These are phyloP conservation scores for Tephrocybe sp. DNA, from an alignment of 768 basidiomycete genomes.

Conservation along the genomic window DNA sequence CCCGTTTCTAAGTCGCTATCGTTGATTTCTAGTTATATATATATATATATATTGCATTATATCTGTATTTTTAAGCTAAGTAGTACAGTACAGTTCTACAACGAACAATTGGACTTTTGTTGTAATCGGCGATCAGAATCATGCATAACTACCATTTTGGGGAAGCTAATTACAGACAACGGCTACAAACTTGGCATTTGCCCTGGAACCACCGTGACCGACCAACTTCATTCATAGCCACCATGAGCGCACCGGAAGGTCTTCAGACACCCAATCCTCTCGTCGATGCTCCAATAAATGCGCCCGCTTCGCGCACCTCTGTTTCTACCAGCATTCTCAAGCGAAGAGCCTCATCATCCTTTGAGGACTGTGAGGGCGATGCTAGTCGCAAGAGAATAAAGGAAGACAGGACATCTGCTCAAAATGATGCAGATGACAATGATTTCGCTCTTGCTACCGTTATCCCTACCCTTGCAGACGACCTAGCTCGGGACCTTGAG, in stretches of 20 bases:
- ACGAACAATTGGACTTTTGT: slow-evolving; percentile 7
- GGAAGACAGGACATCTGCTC: slow-evolving; percentile 33
- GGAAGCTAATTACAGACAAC: slow-evolving; percentile 23
- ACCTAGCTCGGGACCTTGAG: slow-evolving; percentile 71
- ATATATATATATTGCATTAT: slow-evolving; percentile 8
- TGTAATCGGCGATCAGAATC: slow-evolving; percentile 13
- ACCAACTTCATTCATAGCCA: slow-evolving; percentile 6
- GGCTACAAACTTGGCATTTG: slow-evolving; percentile 16
- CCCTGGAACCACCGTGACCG: slow-evolving; percentile 18
- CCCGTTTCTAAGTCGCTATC: slow-evolving; percentile 23
- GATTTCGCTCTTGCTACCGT: slow-evolving; percentile 10
- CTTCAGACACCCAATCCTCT: slow-evolving; percentile 16
- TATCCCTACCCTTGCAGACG: slow-evolving; percentile 45
- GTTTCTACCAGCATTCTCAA: slow-evolving; percentile 37
- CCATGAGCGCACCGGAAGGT: slow-evolving; percentile 14
- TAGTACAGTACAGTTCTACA: slow-evolving; percentile 5
- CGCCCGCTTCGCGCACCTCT: slow-evolving; percentile 11
- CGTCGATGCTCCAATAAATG: slow-evolving; percentile 17
- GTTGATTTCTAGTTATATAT: no score
- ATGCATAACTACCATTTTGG: slow-evolving; percentile 20
- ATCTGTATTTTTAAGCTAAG: slow-evolving; percentile 11
- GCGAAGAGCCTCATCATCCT: slow-evolving; percentile 60
- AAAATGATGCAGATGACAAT: slow-evolving; percentile 4
- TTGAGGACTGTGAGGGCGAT: slow-evolving; percentile 46
- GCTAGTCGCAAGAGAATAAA: slow-evolving; percentile 60